Evolutionary conservation across 208 protist species (phyloP).

Genomic region (Trypanosoma theileri): DNA sequence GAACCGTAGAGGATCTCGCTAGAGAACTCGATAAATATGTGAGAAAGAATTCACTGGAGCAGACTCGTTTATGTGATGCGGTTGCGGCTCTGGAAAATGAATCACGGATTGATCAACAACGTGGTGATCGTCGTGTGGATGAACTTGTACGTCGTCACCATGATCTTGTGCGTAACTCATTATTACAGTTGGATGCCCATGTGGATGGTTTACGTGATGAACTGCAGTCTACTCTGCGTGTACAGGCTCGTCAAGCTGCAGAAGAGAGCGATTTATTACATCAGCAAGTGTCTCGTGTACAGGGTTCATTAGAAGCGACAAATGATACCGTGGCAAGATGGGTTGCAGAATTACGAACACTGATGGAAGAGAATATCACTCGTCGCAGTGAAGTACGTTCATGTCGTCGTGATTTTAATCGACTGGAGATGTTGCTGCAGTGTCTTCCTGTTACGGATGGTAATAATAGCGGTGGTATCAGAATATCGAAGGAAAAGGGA

Average conservation of each 20-base stretch:
- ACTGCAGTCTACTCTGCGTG: constrained; percentile 26
- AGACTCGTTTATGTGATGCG: constrained; percentile 42
- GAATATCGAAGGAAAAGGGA: neutral
- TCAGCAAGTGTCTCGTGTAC: constrained; percentile 45
- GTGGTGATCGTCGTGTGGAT: constrained; percentile 48
- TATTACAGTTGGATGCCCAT: constrained; percentile 39
- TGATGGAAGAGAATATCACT: constrained; percentile 57
- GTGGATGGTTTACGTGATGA: constrained; percentile 43
- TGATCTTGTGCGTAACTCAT: constrained; percentile 41
- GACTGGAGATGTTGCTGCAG: constrained; percentile 66
- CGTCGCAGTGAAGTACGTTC: constrained; percentile 50
- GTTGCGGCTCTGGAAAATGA: constrained; percentile 33
- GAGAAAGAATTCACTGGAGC: constrained; percentile 26
- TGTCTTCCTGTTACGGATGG: neutral
- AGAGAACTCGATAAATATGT: constrained; percentile 26
- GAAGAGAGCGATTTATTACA: constrained; percentile 40
- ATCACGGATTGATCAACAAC: constrained; percentile 34
- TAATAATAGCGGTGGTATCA: neutral
- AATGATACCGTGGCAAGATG: constrained; percentile 38
- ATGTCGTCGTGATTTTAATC: constrained; percentile 74
- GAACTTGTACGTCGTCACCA: constrained; percentile 50
- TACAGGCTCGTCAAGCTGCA: constrained; percentile 23
- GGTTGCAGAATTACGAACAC: constrained; percentile 35
- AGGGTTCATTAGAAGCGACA: constrained; percentile 47
- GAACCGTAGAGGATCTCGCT: constrained; percentile 28